A percentile compares a stretch with the other conserved stretches of the same genome.
phyloP scores from a whole-genome alignment of 352 stramenopile species.

The Plasmopara halstedii region DNA sequence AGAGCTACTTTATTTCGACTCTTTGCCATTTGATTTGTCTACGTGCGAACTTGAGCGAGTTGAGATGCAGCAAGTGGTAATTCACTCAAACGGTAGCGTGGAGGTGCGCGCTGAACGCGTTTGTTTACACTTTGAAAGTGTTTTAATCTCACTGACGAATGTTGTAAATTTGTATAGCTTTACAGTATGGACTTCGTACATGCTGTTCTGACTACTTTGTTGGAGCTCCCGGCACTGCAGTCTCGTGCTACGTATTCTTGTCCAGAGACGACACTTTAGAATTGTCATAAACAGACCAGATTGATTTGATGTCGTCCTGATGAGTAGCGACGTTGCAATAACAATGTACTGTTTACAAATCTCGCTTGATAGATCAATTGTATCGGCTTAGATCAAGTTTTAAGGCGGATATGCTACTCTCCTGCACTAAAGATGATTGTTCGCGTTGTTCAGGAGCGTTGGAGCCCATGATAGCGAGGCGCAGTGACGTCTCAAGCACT shows the following conservation, averaged over 20 bases:
- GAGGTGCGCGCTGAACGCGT: constrained; percentile 24
- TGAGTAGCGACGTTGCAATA: no score
- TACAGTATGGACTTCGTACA: constrained; percentile 43
- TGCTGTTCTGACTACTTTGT: constrained; percentile 32
- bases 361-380: constrained; percentile 7
- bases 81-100: constrained; percentile 32
- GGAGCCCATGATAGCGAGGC: constrained; percentile 32
- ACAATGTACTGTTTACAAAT: background rate
- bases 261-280: constrained; percentile 38
- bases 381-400: constrained; percentile 51
- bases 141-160: background rate
- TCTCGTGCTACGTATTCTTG: constrained; percentile 24
- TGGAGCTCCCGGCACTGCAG: constrained; percentile 40
- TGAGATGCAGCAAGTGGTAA: constrained; percentile 36
- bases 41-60: constrained; percentile 44
- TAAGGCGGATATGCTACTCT: background rate
- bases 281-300: no score
- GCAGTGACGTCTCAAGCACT: constrained; percentile 36
- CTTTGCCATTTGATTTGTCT: constrained; percentile 42
- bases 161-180: constrained; percentile 21
- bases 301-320: no score
- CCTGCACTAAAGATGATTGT: constrained; percentile 3
- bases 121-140: background rate
- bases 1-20: constrained; percentile 48
- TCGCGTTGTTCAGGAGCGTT: constrained; percentile 1